A percentile compares a stretch with the other conserved stretches of the same genome.
Evolutionary conservation across 2,329 filamentous ascomycete genomes (phyloP).

Genomic region (Microcera coccophila): DNA sequence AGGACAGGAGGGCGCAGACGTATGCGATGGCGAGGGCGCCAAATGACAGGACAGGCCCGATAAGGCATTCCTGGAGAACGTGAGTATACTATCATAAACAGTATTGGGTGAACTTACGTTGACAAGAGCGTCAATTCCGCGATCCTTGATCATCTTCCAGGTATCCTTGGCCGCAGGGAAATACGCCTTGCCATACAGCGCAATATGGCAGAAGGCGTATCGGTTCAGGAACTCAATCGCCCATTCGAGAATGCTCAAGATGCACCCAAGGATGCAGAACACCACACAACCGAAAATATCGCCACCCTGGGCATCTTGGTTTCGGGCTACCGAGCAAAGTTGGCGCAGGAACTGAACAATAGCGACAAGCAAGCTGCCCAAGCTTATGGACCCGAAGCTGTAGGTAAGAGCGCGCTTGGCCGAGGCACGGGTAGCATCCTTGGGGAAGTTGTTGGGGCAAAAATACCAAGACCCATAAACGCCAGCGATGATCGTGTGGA

Average conservation of each 20-base stretch:
- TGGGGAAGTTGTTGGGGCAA: slow-evolving; percentile 64
- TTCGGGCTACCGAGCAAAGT: slow-evolving; percentile 70
- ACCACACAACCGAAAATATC: slow-evolving; percentile 61
- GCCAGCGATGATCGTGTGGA: slow-evolving; percentile 82
- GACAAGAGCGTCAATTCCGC: slow-evolving; percentile 83
- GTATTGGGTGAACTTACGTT: slow-evolving; percentile 48
- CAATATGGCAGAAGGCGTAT: slow-evolving; percentile 90
- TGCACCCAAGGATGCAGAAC: slow-evolving; percentile 72
- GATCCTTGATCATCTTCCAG: slow-evolving; percentile 86
- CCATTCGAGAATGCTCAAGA: slow-evolving; percentile 79
- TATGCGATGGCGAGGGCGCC: slow-evolving; percentile 82
- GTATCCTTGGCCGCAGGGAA: slow-evolving; percentile 83
- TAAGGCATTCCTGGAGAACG: slow-evolving; percentile 62
- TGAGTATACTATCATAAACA: slow-evolving; percentile 13
- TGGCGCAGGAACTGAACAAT: slow-evolving; percentile 84
- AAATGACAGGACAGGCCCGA: slow-evolving; percentile 69
- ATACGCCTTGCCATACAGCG: slow-evolving; percentile 86
- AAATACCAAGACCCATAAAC: slow-evolving; percentile 96
- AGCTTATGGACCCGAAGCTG: slow-evolving; percentile 85
- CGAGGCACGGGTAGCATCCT: slow-evolving; percentile 76
- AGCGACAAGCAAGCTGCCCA: slow-evolving; percentile 81
- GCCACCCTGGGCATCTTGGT: slow-evolving; percentile 62
- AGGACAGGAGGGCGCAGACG: slow-evolving; percentile 73
- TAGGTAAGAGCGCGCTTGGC: slow-evolving; percentile 79
- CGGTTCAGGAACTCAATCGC: slow-evolving; percentile 84